Evolutionary conservation across 495 filamentous ascomycete genomes (phyloP).

Genomic region (Penicillium desertorum): DNA sequence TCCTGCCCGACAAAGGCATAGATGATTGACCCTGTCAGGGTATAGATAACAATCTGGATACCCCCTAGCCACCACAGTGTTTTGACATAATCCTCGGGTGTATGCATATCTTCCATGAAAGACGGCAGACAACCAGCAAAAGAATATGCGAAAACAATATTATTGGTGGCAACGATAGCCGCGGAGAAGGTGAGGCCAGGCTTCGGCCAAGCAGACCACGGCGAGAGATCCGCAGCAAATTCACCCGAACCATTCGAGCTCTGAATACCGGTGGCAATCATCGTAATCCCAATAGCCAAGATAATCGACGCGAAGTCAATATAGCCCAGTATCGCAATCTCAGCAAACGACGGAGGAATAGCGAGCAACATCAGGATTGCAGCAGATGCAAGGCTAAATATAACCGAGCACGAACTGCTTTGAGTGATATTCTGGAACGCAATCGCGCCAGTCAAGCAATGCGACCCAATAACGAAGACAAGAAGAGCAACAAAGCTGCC

Average conservation of each 20-base stretch:
- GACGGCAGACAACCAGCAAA: slow-evolving; percentile 65
- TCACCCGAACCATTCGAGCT: slow-evolving; percentile 26
- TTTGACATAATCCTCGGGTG: slow-evolving; percentile 59
- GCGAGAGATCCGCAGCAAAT: slow-evolving; percentile 20
- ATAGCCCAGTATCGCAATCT: slow-evolving; percentile 59
- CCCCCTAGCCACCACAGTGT: slow-evolving; percentile 56
- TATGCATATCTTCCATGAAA: slow-evolving; percentile 71
- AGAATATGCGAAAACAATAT: slow-evolving; percentile 64
- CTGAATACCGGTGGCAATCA: slow-evolving; percentile 60
- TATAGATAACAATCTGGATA: slow-evolving; percentile 64
- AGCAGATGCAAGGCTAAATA: slow-evolving; percentile 60
- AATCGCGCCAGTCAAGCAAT: slow-evolving; percentile 67
- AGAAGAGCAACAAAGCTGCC: slow-evolving; percentile 59
- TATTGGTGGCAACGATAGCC: slow-evolving; percentile 58
- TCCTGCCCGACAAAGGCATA: slow-evolving; percentile 65
- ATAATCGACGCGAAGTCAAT: slow-evolving; percentile 63
- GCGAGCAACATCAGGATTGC: slow-evolving; percentile 58
- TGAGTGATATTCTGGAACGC: slow-evolving; percentile 60
- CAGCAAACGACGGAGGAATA: slow-evolving; percentile 53
- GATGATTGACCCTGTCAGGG: slow-evolving; percentile 61
- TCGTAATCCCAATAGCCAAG: slow-evolving; percentile 62
- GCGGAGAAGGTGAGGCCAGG: slow-evolving; percentile 30
- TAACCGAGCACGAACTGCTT: slow-evolving; percentile 58
- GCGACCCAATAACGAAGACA: slow-evolving; percentile 66
- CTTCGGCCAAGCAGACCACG: slow-evolving; percentile 37